Evolutionary conservation across 2,329 filamentous ascomycete species (phyloP).

Genomic region (Tolypocladium capitatum): DNA sequence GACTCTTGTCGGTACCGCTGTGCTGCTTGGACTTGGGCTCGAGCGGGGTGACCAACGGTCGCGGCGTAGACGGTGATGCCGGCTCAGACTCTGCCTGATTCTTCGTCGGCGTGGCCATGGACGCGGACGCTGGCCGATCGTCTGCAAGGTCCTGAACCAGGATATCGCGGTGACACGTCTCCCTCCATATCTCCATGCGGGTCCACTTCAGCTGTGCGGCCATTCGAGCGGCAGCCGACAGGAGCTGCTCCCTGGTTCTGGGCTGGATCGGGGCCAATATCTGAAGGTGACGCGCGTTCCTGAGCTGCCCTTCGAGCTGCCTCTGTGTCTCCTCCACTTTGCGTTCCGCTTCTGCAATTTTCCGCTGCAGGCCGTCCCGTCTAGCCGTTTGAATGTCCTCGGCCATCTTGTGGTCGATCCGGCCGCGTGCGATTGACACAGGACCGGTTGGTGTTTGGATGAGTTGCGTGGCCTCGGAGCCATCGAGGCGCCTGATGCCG

Average conservation of each 20-base stretch:
- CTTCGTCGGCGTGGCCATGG: slow-evolving; percentile 9
- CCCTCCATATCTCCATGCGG: slow-evolving; percentile 84
- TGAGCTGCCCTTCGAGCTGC: slow-evolving; percentile 67
- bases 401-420: slow-evolving; percentile 68
- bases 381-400: slow-evolving; percentile 76
- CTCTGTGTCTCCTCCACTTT: slow-evolving; percentile 61
- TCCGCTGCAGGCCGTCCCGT: slow-evolving; percentile 67
- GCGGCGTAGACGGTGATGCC: slow-evolving; percentile 14
- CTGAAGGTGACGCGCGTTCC: slow-evolving; percentile 82
- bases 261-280: slow-evolving; percentile 81
- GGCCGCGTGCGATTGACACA: slow-evolving; percentile 58
- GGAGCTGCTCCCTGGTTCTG: slow-evolving; percentile 75
- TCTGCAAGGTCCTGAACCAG: slow-evolving; percentile 75
- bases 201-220: slow-evolving; percentile 87
- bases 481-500: slow-evolving; percentile 58
- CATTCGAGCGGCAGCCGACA: slow-evolving; percentile 73
- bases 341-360: slow-evolving; percentile 71
- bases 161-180: slow-evolving; percentile 84
- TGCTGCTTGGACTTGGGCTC: slow-evolving; percentile 16
- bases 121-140: slow-evolving; percentile 30
- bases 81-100: slow-evolving; percentile 10
- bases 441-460: slow-evolving; percentile 62
- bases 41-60: slow-evolving; percentile 8
- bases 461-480: slow-evolving; percentile 42
- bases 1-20: slow-evolving; percentile 11